Evolutionary conservation across 2,329 filamentous ascomycete genomes (phyloP).

Genomic region (Alternaria ethzedia): DNA sequence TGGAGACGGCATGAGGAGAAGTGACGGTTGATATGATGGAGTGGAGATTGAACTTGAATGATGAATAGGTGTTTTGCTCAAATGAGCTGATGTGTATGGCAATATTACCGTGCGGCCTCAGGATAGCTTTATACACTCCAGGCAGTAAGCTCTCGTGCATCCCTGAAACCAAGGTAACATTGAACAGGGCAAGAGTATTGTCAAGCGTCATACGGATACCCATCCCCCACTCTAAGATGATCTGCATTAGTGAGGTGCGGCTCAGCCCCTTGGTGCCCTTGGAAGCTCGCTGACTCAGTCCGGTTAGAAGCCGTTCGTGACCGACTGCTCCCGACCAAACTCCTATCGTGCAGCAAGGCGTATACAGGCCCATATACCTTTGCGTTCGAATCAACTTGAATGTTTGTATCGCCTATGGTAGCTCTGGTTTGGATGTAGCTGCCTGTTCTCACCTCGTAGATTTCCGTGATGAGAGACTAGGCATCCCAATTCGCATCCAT

Average conservation of each 20-base stretch:
- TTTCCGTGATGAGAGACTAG: constrained; percentile 30
- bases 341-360: constrained; percentile 1
- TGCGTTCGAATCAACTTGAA: not conserved
- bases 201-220: constrained; percentile 32
- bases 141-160: constrained; percentile 13
- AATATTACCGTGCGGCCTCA: constrained; percentile 21
- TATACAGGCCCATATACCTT: not conserved
- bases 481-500: constrained; percentile 37
- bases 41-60: not conserved
- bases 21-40: not conserved
- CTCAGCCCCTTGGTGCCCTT: constrained; percentile 28
- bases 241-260: constrained; percentile 24
- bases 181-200: constrained; percentile 14
- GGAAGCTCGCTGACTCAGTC: constrained; percentile 21
- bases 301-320: constrained; percentile 21
- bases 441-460: constrained; percentile 8
- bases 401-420: constrained; percentile 1
- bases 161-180: constrained; percentile 10
- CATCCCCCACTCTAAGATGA: constrained; percentile 31
- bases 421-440: constrained; percentile 7
- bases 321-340: constrained; percentile 18
- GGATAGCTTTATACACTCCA: constrained; percentile 32
- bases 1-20: constrained; percentile 40
- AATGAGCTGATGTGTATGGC: constrained; percentile 11
- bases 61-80: not conserved